Evolutionary conservation across 805 yeast genomes (phyloP).

Genomic region (Diddensiella transvaalensis): DNA sequence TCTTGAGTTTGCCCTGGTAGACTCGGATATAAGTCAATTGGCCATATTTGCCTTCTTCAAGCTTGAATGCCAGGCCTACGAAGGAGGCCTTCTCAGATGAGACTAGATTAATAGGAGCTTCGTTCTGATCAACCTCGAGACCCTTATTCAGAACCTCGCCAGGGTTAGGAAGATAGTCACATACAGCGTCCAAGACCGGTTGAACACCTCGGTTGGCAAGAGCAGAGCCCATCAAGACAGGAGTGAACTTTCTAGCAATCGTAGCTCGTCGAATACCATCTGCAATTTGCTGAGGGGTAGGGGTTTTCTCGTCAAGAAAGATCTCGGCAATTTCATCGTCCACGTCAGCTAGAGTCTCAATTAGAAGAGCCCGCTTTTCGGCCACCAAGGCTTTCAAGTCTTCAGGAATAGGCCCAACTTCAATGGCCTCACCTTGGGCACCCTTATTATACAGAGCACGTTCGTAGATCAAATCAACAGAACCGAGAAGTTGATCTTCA

Average conservation of each 20-base stretch:
- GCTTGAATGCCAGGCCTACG: constrained; percentile 96
- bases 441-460: constrained; percentile 90
- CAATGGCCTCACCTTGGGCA: constrained; percentile 76
- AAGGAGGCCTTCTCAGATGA: constrained; percentile 77
- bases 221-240: constrained; percentile 99
- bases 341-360: constrained; percentile 95
- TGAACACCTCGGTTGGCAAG: constrained; percentile 95
- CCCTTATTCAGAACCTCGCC: constrained; percentile 90
- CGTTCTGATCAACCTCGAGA: constrained; percentile 62
- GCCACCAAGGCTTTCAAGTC: constrained; percentile 78
- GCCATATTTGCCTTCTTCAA: constrained; percentile 97
- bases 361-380: constrained; percentile 79
- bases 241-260: constrained; percentile 91
- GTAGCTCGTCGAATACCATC: constrained; percentile 92
- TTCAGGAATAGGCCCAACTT: constrained; percentile 65
- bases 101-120: constrained; percentile 64
- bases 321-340: constrained; percentile 97
- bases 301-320: constrained; percentile 84
- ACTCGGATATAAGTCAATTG: constrained; percentile 96
- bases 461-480: constrained; percentile 84
- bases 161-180: constrained; percentile 94
- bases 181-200: constrained; percentile 92
- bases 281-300: constrained; percentile 77
- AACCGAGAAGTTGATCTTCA: constrained; percentile 81
- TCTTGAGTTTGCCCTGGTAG: constrained; percentile 90